These are phyloP conservation scores for Incumbomyces lentus DNA, from an alignment of 2,329 filamentous ascomycete species.

Conservation along the genomic window DNA sequence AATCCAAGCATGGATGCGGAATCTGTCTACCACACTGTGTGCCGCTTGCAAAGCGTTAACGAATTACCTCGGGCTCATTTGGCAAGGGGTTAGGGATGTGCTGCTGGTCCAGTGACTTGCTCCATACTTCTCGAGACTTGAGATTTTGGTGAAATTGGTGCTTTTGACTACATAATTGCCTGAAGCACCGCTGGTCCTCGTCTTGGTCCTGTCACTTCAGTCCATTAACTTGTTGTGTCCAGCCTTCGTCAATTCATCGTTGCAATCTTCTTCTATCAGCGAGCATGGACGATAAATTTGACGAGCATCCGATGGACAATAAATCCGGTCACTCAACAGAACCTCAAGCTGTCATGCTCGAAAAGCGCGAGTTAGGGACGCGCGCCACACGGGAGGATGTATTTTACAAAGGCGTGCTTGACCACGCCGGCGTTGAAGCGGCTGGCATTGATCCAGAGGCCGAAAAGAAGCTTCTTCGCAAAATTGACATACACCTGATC, in stretches of 20 bases:
- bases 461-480: slow-evolving; percentile 38
- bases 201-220: no score
- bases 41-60: background rate
- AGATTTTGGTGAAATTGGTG: no score
- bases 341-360: background rate
- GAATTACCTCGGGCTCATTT: background rate
- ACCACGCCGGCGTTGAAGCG: slow-evolving; percentile 9
- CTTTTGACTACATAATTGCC: no score
- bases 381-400: slow-evolving; percentile 3
- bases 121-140: no score
- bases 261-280: no score
- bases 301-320: background rate
- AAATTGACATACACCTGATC: slow-evolving; percentile 39
- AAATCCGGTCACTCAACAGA: slow-evolving; percentile 1
- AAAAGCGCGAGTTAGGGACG: background rate
- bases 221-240: no score
- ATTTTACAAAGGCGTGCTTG: slow-evolving; percentile 6
- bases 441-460: slow-evolving; percentile 24
- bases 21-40: background rate
- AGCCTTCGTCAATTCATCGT: no score
- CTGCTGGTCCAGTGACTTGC: no score
- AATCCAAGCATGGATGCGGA: background rate
- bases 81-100: no score
- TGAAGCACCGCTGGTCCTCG: no score
- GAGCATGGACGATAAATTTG: background rate